A percentile compares a stretch with the other conserved stretches of the same genome.
phyloP scores from a whole-genome alignment of 805 yeast species.

The Starmerella floricola region DNA sequence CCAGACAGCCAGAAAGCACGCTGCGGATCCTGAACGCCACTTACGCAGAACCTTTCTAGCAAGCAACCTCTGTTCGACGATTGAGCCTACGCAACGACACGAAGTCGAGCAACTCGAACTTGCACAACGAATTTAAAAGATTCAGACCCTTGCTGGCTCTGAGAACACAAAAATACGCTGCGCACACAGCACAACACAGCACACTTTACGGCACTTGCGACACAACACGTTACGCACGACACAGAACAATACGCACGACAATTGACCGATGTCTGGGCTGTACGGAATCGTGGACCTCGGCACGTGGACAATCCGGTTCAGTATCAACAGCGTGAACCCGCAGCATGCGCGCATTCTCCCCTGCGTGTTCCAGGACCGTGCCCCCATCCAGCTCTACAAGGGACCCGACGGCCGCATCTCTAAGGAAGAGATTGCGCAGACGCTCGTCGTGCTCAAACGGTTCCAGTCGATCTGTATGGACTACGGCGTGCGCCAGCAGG shows the following conservation, averaged over 20 bases:
- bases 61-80: too few species aligned
- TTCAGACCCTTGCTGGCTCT: too few species aligned
- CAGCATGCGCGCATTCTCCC: constrained; percentile 69
- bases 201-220: neutral
- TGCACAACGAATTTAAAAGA: too few species aligned
- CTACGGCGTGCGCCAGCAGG: constrained; percentile 50
- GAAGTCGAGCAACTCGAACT: too few species aligned
- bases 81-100: too few species aligned
- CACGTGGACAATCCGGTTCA: constrained; percentile 60
- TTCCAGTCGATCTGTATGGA: constrained; percentile 60
- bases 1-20: too few species aligned
- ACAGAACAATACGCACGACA: neutral
- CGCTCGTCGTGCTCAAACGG: constrained; percentile 51
- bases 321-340: constrained; percentile 56
- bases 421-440: constrained; percentile 42
- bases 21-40: too few species aligned
- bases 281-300: constrained; percentile 56
- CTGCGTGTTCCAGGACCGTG: constrained; percentile 60
- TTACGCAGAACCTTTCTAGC: too few species aligned
- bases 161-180: too few species aligned
- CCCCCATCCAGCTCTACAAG: constrained; percentile 58
- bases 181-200: too few species aligned
- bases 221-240: neutral
- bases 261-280: neutral
- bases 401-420: constrained; percentile 15